A percentile compares a stretch with the other conserved stretches of the same genome.
phyloP scores from a whole-genome alignment of 1,139 yeast genomes.

The Suhomyces choctaworum region DNA sequence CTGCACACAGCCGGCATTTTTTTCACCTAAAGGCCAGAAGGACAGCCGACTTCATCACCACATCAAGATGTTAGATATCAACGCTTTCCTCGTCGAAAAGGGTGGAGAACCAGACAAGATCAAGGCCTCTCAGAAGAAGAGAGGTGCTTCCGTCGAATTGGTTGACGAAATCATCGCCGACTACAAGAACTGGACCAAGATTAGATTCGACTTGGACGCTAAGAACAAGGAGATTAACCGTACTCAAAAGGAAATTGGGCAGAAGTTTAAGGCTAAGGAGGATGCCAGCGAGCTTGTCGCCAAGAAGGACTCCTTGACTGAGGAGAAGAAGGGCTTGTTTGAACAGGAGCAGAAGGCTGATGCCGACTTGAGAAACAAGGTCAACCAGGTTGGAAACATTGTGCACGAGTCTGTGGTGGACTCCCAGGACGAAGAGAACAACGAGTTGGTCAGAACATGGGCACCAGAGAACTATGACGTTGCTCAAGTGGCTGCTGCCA shows the following conservation, averaged over 20 bases:
- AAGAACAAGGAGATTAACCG: constrained; percentile 83
- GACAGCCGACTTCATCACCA: constrained; percentile 2
- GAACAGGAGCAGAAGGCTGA: constrained; percentile 81
- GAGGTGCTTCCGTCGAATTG: constrained; percentile 91
- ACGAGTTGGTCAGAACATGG: constrained; percentile 86
- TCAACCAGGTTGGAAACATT: constrained; percentile 87
- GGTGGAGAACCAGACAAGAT: constrained; percentile 94
- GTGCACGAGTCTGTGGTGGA: constrained; percentile 90
- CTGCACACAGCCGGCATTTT: constrained; percentile 6
- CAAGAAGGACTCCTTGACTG: constrained; percentile 72
- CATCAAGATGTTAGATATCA: constrained; percentile 76
- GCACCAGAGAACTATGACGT: constrained; percentile 62
- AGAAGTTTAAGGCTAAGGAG: constrained; percentile 90
- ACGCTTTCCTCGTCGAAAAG: constrained; percentile 88
- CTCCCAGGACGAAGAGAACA: constrained; percentile 86
- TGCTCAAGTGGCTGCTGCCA: constrained; percentile 66
- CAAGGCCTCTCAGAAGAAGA: constrained; percentile 84
- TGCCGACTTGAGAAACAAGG: constrained; percentile 69
- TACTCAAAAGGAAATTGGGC: constrained; percentile 89
- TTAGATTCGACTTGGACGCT: constrained; percentile 90
- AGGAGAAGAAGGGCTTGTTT: constrained; percentile 65
- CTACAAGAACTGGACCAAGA: constrained; percentile 89
- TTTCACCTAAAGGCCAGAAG: constrained; percentile 9
- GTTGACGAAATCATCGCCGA: constrained; percentile 93
- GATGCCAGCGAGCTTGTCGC: constrained; percentile 83